Evolutionary conservation across 192 early-diverging fungal genomes (phyloP).

Genomic region (Coemansia sp.): DNA sequence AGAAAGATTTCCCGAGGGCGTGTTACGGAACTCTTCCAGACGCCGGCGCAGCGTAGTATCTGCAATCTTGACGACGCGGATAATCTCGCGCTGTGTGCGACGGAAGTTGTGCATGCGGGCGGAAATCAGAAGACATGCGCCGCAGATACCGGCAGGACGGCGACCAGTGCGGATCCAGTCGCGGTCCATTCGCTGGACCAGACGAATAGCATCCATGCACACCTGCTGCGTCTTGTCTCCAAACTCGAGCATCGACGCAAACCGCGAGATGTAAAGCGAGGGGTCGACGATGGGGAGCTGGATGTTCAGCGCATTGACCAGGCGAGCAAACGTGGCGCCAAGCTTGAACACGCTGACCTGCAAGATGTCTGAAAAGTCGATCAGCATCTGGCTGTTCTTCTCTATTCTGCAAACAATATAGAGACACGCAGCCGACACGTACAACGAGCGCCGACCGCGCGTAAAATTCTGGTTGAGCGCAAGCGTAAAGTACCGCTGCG

Average conservation of each 20-base stretch:
- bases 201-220: constrained; percentile 70
- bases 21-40: constrained; percentile 77
- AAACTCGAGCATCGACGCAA: constrained; percentile 87
- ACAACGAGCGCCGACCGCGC: constrained; percentile 70
- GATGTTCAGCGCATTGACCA: constrained; percentile 66
- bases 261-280: constrained; percentile 87
- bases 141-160: constrained; percentile 92
- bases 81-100: constrained; percentile 80
- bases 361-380: constrained; percentile 90
- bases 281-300: constrained; percentile 83
- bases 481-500: constrained; percentile 82
- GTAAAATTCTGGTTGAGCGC: constrained; percentile 81
- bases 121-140: constrained; percentile 84
- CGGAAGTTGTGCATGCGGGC: constrained; percentile 89
- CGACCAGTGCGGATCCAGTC: constrained; percentile 93
- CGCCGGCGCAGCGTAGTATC: constrained; percentile 80
- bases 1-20: constrained; percentile 72
- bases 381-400: constrained; percentile 86
- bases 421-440: constrained; percentile 85
- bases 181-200: constrained; percentile 87
- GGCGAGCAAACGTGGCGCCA: constrained; percentile 77
- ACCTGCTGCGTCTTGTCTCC: constrained; percentile 81
- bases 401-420: constrained; percentile 89
- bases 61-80: constrained; percentile 85
- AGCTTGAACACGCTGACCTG: constrained; percentile 84